Percentiles rank a stretch among this genome's conserved stretches.
Conservation (phyloP, 1,284 basidiomycete genomes). For the Sphaerobolus stellatus region DNA sequence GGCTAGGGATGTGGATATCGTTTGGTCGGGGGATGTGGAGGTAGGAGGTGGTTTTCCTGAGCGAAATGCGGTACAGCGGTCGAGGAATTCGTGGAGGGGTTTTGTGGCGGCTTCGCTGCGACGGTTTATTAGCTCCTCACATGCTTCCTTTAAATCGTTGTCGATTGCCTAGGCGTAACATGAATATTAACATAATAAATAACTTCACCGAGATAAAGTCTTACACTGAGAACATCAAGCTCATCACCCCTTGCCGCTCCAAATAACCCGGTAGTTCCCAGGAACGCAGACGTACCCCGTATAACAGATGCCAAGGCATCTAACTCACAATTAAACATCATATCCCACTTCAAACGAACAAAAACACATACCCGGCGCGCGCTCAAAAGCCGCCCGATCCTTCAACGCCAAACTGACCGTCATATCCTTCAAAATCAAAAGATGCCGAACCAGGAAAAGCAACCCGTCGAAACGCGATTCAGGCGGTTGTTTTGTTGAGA, state of each 20-base stretch:
- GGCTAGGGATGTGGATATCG: background rate
- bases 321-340: slow-evolving; percentile 25
- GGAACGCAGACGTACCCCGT: slow-evolving; percentile 62
- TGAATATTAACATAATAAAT: slow-evolving; percentile 6
- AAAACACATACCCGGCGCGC: slow-evolving; percentile 50
- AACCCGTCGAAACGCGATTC: slow-evolving; percentile 63
- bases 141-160: slow-evolving; percentile 74
- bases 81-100: slow-evolving; percentile 41
- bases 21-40: background rate
- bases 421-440: slow-evolving; percentile 91
- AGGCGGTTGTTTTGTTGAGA: slow-evolving; percentile 51
- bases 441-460: slow-evolving; percentile 84
- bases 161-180: slow-evolving; percentile 67
- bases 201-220: slow-evolving; percentile 22
- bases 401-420: slow-evolving; percentile 71
- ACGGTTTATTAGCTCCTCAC: slow-evolving; percentile 77
- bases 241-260: slow-evolving; percentile 55
- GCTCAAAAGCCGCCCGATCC: slow-evolving; percentile 42
- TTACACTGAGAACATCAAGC: slow-evolving; percentile 63
- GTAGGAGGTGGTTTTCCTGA: slow-evolving; percentile 10
- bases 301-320: slow-evolving; percentile 76
- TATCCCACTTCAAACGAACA: slow-evolving; percentile 5
- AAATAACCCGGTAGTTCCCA: slow-evolving; percentile 68
- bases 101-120: slow-evolving; percentile 49
- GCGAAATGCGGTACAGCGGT: slow-evolving; percentile 19